Base-by-base conservation (phyloP, 441 rosid genomes). In the Hura crepitans region DNA sequence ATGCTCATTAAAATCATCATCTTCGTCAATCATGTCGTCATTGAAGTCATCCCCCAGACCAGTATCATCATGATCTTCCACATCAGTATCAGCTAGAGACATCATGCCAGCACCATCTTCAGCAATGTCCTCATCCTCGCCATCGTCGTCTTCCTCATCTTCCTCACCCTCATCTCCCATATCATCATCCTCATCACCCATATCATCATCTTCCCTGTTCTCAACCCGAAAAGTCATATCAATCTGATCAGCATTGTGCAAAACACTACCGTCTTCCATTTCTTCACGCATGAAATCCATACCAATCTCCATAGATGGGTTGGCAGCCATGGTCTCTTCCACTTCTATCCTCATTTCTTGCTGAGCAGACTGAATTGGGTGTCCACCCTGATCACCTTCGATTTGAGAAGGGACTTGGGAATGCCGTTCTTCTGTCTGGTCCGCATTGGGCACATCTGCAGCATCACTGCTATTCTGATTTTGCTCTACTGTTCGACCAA, bases 11-110 rank as follows among this genome's bases (percentile, higher is more conserved):
- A 90, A 92, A 79, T 92, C 99, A 71, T 89, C 99, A 72, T 92
- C 99, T 80, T 95, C 99, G 75, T 95, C 99, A 72, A 90, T 79
- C 97, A 95, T 88, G 61, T 95, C 96, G 85, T 90, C 97, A 73
- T 87, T 88, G 80, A 82, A 92, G 71, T 90, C 98, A 87, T 89
- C 99, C 71, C 90, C 96, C 82, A 89, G 81, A 63, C 92, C 98
- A 76, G 89, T 70, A 81, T 95, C 99, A 81, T 95, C 97, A 71
- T 87, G 96, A 80, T 95, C 99, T 71, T 95, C 99, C 66, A 82
- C 95, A 79, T 95, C 98, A 62, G 97, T 95, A 83, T 90, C 98
- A 66, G 87, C 93, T 43, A 92, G 83, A 71, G 98, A 90, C 96
- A 95, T 95, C 87, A 88, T 85, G 55, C 92, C 96, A 74, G 90